Percentiles rank a stretch among this genome's conserved stretches.
Conservation (phyloP, 148 eudicot genomes). For the Vaccinium darrowii region DNA sequence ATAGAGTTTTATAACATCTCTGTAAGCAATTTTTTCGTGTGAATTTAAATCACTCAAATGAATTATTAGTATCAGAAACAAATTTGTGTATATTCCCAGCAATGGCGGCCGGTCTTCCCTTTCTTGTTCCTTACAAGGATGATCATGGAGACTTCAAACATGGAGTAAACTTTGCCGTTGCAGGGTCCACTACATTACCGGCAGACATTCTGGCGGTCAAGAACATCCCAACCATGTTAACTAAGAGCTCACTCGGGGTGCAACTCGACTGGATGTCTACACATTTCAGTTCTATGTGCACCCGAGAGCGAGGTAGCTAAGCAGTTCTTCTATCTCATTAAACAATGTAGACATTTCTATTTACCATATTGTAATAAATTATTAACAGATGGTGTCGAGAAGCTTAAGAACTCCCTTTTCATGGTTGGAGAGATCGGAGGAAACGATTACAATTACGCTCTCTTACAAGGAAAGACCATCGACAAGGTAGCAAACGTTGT, state of each 20-base stretch:
- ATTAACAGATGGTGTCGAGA: neutral
- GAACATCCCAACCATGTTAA: neutral
- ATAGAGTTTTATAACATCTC: too few relatives aligned
- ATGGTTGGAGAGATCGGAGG: slow-evolving; percentile 10
- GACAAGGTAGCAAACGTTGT: neutral
- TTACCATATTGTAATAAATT: neutral
- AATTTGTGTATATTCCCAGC: neutral
- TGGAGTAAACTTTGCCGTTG: neutral
- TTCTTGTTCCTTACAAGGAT: neutral
- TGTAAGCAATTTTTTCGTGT: too few relatives aligned
- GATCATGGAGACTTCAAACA: neutral
- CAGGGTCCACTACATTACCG: neutral
- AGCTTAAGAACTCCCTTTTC: neutral
- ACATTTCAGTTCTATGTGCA: neutral
- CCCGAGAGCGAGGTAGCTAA: neutral
- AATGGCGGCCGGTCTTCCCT: neutral
- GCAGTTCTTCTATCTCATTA: neutral
- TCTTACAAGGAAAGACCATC: neutral
- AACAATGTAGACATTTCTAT: neutral
- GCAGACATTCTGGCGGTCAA: neutral
- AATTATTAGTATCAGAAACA: too few relatives aligned
- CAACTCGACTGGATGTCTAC: slow-evolving; percentile 2
- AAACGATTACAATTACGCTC: neutral
- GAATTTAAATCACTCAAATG: too few relatives aligned
- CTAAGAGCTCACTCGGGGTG: neutral